Evolutionary conservation across 257 asterid species (phyloP).

Genomic region (Dorcoceras hygrometricum): DNA sequence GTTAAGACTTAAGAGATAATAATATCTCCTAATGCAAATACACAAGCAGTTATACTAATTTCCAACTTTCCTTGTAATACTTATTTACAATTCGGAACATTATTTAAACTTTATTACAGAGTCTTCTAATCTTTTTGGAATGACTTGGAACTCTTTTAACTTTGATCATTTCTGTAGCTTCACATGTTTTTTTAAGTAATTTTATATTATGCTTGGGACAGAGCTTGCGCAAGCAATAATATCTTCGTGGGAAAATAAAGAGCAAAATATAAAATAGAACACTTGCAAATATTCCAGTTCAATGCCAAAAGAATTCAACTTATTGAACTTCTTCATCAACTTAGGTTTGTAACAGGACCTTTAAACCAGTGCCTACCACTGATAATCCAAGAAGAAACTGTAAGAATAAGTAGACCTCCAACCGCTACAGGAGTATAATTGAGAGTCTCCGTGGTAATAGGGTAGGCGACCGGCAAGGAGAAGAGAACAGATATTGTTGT

Average conservation of each 20-base stretch:
- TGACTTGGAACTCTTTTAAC: too few relatives aligned
- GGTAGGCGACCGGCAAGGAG: constrained; percentile 89
- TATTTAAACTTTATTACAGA: too few relatives aligned
- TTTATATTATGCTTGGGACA: background rate
- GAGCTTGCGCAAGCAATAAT: background rate
- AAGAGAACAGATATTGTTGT: constrained; percentile 77
- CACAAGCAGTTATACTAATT: too few relatives aligned
- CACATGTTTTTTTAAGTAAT: background rate
- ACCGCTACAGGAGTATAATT: constrained; percentile 97
- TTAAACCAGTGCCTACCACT: constrained; percentile 87
- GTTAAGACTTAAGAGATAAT: too few relatives aligned
- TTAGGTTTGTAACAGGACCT: constrained; percentile 81
- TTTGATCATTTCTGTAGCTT: too few relatives aligned
- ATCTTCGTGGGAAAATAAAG: too few relatives aligned
- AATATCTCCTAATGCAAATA: too few relatives aligned
- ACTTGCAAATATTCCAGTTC: constrained; percentile 1
- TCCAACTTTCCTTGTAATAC: too few relatives aligned
- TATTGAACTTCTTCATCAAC: constrained; percentile 21
- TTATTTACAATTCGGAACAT: too few relatives aligned
- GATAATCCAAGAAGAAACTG: constrained; percentile 64
- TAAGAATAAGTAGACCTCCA: constrained; percentile 67
- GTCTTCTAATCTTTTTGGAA: too few relatives aligned
- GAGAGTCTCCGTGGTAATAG: constrained; percentile 67
- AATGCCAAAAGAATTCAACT: constrained; percentile 15
- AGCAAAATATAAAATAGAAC: background rate